Base-by-base conservation (phyloP, 352 stramenopile species). In the Blastocystis sp. region DNA sequence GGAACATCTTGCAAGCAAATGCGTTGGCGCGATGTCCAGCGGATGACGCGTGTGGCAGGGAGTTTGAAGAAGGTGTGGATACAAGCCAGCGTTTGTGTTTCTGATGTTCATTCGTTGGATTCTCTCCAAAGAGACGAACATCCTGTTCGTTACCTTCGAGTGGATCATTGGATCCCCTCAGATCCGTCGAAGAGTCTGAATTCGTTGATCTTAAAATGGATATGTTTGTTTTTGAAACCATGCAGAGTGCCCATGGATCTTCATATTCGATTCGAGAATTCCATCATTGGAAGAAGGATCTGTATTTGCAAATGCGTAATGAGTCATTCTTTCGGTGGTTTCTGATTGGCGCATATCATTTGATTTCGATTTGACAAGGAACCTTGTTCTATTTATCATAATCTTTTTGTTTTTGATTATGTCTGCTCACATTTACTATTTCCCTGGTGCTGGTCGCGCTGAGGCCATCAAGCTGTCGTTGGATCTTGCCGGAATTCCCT, bases 381-480 rank as follows among this genome's bases (percentile, higher is more conserved):
- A 57, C 24, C 21, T n/a, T 57, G 49, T 57, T n/a, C n/a, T n/a
- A n/a, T n/a, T n/a, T n/a, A n/a, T n/a, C n/a, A n/a, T n/a, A n/a
- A n/a, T n/a, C n/a, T n/a, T n/a, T n/a, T n/a, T n/a, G n/a, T n/a
- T n/a, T n/a, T n/a, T n/a, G n/a, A n/a, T n/a, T n/a, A n/a, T n/a
- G n/a, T 67, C 57, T 67, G 29, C n/a, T n/a, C n/a, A n/a, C n/a
- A n/a, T n/a, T n/a, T 21, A 32, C 40, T 78, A 78, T 48, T 64
- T 78, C 36, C 24, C 24, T 53, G 24, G 21, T 8, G 64, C 36
- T n/a, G 67, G n/a, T 64, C 67, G 67, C 9, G 67, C 36, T 53
- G 67, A 78, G n/a, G 16, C 18, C 29, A 78, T 78, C 67, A 63
- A 63, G 24, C n/a, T 78, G 36, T 27, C 67, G 8, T 24, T 78